phyloP scores from a whole-genome alignment of 2,329 filamentous ascomycete species.

The Lachnellula subtilissima region DNA sequence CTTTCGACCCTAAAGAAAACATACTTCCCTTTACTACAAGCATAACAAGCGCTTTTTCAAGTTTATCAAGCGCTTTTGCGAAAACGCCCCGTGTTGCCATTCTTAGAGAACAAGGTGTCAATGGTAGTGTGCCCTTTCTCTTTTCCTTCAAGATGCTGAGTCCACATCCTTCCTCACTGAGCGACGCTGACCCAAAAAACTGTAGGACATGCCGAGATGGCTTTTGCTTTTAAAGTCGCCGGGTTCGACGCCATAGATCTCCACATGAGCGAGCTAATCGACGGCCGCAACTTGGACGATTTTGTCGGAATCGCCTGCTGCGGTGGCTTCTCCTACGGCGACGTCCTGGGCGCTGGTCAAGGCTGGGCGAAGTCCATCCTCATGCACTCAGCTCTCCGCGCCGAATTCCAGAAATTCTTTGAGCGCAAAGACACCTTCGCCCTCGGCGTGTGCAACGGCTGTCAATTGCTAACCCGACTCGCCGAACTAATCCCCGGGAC shows the following conservation, averaged over 20 bases:
- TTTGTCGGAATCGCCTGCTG: slow-evolving; percentile 92
- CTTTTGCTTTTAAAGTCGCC: slow-evolving; percentile 86
- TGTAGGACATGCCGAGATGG: slow-evolving; percentile 77
- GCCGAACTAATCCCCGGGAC: slow-evolving; percentile 85
- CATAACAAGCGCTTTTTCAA: slow-evolving; percentile 35
- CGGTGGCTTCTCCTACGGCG: slow-evolving; percentile 91
- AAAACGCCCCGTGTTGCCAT: slow-evolving; percentile 76
- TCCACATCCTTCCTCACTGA: neutral
- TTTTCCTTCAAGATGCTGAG: slow-evolving; percentile 67
- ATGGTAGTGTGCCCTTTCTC: slow-evolving; percentile 93
- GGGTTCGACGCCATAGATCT: slow-evolving; percentile 91
- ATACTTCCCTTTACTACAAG: slow-evolving; percentile 60
- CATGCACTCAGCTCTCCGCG: slow-evolving; percentile 69
- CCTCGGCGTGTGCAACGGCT: slow-evolving; percentile 94
- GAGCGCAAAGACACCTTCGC: slow-evolving; percentile 83
- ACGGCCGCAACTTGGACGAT: slow-evolving; percentile 70
- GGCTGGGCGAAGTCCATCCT: slow-evolving; percentile 95
- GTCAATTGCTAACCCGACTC: slow-evolving; percentile 84
- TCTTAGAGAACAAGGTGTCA: slow-evolving; percentile 90
- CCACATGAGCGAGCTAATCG: slow-evolving; percentile 91
- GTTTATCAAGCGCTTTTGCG: slow-evolving; percentile 39
- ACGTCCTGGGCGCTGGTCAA: slow-evolving; percentile 84
- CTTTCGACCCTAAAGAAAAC: slow-evolving; percentile 70
- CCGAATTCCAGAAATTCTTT: slow-evolving; percentile 83
- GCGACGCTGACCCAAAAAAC: too few species aligned